Evolutionary conservation across 208 protist species (phyloP), one percentile per base, ranked within the genome.

Genomic region (Leishmania turanica): DNA sequence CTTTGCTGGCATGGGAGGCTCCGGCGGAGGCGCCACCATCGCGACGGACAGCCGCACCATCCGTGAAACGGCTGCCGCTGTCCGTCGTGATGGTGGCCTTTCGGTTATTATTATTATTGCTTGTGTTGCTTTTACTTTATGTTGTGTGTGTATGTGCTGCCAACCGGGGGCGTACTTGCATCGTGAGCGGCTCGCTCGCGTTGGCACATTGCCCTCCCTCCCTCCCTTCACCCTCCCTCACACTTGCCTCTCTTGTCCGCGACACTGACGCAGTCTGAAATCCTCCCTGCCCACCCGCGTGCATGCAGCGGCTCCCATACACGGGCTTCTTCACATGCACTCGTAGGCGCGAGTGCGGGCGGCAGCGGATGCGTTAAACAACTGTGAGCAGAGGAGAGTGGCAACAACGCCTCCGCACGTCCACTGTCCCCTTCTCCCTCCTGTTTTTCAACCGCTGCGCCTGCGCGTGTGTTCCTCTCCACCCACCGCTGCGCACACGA

Each of bases 1-100:
- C 70, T 80, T 80, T 82, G 27, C 31, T 77, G 53, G 72, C 34
- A 77, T 45, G 49, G 49, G 42, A 11, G 42, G 47, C 17, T 17
- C n/a, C 24, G 47, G 47, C n/a, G 40, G 66, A 8, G 11, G 66
- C 37, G 19, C 9, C 8, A 40, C 37, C 34, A 42, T 47, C 66
- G 24, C 19, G 17, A 24, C 19, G 31, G 66, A 15, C 56, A 13
- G 66, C 34, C 13, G 37, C 40, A 37, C 19, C 66, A 19, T n/a
- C 19, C 49, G 19, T 71, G 21, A 49, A 47, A 47, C 5, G 40
- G 7, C 66, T 45, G 66, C 31, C 9, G 56, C 56, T 31, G 56
- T 24, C 19, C 0, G 19, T 24, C 31, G 27, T 27, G 56, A 62
- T n/a, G 31, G 27, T 31, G 17, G 37, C 42, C 34, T 40, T 37